These are phyloP conservation scores for Phlyctochytrium bullatum DNA, from an alignment of 192 early-diverging fungal genomes.

Conservation along the genomic window DNA sequence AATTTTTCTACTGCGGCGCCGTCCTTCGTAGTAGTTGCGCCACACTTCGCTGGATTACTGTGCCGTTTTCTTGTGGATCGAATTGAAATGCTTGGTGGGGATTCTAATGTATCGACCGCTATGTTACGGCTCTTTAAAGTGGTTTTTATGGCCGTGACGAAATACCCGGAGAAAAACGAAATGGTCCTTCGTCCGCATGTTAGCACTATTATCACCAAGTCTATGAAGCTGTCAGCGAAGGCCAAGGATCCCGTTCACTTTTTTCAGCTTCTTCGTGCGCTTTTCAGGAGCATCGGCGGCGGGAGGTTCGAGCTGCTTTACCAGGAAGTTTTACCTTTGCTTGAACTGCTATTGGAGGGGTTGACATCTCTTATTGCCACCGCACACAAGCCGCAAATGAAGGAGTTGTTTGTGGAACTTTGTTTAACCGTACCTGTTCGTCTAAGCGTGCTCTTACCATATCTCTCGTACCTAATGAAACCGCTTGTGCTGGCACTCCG, in stretches of 20 bases:
- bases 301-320: slow-evolving; percentile 94
- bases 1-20: slow-evolving; percentile 78
- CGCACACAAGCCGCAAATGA: slow-evolving; percentile 79
- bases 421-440: slow-evolving; percentile 97
- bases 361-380: slow-evolving; percentile 82
- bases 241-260: slow-evolving; percentile 89
- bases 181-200: slow-evolving; percentile 90
- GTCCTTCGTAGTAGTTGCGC: slow-evolving; percentile 79
- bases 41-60: slow-evolving; percentile 75
- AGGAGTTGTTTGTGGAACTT: slow-evolving; percentile 96
- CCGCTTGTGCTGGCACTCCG: slow-evolving; percentile 93
- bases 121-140: slow-evolving; percentile 92
- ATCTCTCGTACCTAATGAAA: slow-evolving; percentile 91
- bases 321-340: slow-evolving; percentile 89
- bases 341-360: slow-evolving; percentile 87
- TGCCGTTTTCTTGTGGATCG: slow-evolving; percentile 76
- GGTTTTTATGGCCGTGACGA: slow-evolving; percentile 87
- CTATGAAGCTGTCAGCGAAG: slow-evolving; percentile 77
- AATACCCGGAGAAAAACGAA: slow-evolving; percentile 92
- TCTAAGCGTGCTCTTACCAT: slow-evolving; percentile 87
- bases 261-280: slow-evolving; percentile 82
- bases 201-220: slow-evolving; percentile 82
- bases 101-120: slow-evolving; percentile 60
- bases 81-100: slow-evolving; percentile 71
- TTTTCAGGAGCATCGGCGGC: slow-evolving; percentile 96